Base-by-base conservation (phyloP, 495 filamentous ascomycete genomes). In the Podospora didyma region DNA sequence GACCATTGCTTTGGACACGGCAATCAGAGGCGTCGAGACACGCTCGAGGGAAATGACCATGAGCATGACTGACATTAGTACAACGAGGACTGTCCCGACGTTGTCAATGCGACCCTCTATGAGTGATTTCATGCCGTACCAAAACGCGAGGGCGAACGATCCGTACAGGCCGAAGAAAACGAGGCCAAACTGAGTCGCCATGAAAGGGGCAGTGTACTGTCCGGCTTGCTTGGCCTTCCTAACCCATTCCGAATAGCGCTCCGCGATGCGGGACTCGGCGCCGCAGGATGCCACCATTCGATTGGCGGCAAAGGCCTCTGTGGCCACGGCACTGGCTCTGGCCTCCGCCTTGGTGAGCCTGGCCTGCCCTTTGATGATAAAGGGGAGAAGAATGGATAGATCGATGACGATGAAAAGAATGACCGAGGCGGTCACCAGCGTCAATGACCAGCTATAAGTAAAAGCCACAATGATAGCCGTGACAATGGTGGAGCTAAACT, bases 261-360 rank as follows among this genome's bases (percentile, higher is more conserved):
- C 64, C 1, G 72, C 63, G 35, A 86, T 69, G 19, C 77, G 77
- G 22, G 66, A 59, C 63, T 87, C 79, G 23, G 85, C 86, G 26
- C 85, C 83, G 63, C 85, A 87, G 5, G 85, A 84, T 12, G 80
- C 73, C 17, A 88, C 76, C 69, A 86, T 86, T 21, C 83, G 73
- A 19, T 86, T 77, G 23, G 74, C 73, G 2, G 72, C 69, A 52
- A 85, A 74, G 2, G 77, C 75, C 62, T 86, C 85, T 51, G 77
- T 81, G 3, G 85, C 84, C 2, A 88, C 64, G 11, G 80, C 76
- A 0, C 78, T 79, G 2, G 83, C 82, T 61, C 82, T 82, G 7
- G 64, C 69, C 57, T 78, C 75, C 14, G 75, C 73, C 54, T 54
- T 69, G 23, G 64, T 70, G 4, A 73, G 54, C 21, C 56, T 66